A percentile compares a stretch with the other conserved stretches of the same genome.
Evolutionary conservation across 768 basidiomycete species (phyloP).

Genomic region (Coprinellus micaceus): DNA sequence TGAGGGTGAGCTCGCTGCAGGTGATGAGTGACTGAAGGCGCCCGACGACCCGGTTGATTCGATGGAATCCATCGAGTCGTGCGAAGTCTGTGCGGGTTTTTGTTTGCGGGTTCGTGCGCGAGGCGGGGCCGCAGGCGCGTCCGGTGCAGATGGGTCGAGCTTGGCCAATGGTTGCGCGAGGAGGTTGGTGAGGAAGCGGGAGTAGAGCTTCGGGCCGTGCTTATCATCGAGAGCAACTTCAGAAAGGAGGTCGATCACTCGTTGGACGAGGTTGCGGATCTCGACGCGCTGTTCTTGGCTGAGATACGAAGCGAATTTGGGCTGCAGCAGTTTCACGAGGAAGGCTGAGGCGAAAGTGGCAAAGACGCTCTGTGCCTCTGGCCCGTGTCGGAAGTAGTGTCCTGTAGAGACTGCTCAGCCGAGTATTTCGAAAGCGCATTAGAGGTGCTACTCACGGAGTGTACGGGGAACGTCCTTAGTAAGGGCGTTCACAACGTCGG

Average conservation of each 20-base stretch:
- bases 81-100: conserved; percentile 5
- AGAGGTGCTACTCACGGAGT: background rate
- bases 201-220: conserved; percentile 77
- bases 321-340: conserved; percentile 83
- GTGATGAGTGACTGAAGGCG: conserved; percentile 33
- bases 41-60: conserved; percentile 6
- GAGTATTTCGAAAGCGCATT: background rate
- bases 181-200: conserved; percentile 72
- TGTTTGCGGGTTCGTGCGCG: conserved; percentile 10
- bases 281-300: conserved; percentile 54
- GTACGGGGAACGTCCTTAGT: conserved; percentile 42
- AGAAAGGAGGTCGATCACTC: conserved; percentile 62
- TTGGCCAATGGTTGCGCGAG: conserved; percentile 55
- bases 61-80: conserved; percentile 9
- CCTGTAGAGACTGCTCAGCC: conserved; percentile 10
- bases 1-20: conserved; percentile 38
- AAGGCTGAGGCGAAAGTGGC: conserved; percentile 80
- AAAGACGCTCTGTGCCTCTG: conserved; percentile 77
- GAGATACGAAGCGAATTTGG: conserved; percentile 63
- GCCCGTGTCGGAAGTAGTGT: conserved; percentile 65
- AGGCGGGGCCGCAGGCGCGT: conserved; percentile 13
- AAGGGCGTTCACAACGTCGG: conserved; percentile 60
- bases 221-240: conserved; percentile 77
- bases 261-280: conserved; percentile 61
- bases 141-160: conserved; percentile 19